A percentile compares a stretch with the other conserved stretches of the same genome.
These are phyloP conservation scores for Cunninghamia lanceolata DNA, from an alignment of 75 land plant species.

Conservation along the genomic window DNA sequence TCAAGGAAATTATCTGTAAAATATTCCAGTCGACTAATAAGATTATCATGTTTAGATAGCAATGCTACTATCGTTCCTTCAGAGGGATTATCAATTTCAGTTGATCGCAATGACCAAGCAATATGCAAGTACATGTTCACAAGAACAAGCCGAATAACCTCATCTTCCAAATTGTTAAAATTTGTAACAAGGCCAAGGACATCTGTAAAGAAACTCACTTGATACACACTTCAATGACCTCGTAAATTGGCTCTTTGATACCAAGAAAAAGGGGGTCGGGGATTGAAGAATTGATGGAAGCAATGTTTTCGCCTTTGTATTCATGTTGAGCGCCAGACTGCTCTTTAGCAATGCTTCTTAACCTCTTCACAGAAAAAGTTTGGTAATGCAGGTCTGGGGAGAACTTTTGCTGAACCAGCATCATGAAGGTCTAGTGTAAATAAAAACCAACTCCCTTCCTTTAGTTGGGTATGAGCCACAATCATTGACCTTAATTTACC, in stretches of 20 bases:
- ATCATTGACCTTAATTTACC: constrained; percentile 82
- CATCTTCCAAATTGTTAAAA: constrained; percentile 68
- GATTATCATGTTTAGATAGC: constrained; percentile 42
- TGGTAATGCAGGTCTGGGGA: constrained; percentile 87
- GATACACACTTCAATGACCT: constrained; percentile 50
- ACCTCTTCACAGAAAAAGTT: constrained; percentile 85
- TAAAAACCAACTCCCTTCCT: constrained; percentile 75
- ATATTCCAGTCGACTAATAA: constrained; percentile 57
- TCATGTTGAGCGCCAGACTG: too few relatives aligned
- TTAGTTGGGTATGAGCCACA: constrained; percentile 69
- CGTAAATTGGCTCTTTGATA: too few relatives aligned
- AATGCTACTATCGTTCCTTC: constrained; percentile 51
- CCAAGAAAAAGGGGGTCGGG: too few relatives aligned
- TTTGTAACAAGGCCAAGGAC: constrained; percentile 39
- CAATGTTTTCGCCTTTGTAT: too few relatives aligned
- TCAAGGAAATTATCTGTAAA: constrained; percentile 33
- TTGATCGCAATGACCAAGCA: constrained; percentile 62
- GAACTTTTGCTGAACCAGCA: constrained; percentile 84
- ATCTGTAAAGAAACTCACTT: constrained; percentile 57
- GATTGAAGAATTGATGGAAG: too few relatives aligned
- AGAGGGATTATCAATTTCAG: constrained; percentile 53
- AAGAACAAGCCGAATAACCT: constrained; percentile 74
- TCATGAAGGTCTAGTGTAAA: constrained; percentile 98
- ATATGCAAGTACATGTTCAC: constrained; percentile 79
- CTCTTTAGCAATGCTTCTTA: constrained; percentile 70